Base-by-base conservation (phyloP, 148 eudicot genomes). In the Rhododendron kiyosumense region DNA sequence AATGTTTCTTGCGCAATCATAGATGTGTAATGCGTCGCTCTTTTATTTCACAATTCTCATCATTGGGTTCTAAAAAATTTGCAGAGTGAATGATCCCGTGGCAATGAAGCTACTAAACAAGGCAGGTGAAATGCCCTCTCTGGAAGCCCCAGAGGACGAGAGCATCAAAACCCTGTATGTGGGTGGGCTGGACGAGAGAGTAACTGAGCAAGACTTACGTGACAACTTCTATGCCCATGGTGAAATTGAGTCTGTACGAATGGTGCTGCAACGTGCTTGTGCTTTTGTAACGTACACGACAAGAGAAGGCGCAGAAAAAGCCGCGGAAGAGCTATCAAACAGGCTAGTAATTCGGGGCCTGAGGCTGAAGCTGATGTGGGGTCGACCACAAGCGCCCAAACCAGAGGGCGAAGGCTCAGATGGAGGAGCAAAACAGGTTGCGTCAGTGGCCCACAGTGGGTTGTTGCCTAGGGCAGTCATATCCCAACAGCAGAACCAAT, bases 271-370 rank as follows among this genome's bases (percentile, higher is more conserved):
- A 78, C 93, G 98, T 2, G 99, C 98, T 48, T 95, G 96, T 77
- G 99, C 98, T 24, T 97, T 97, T 85, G 98, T 97, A 12, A 93
- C 98, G 11, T 97, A 97, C 93, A 97, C 99, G 36, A 94, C 99
- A 54, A 88, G 99, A 81, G 98, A 95, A 87, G 98, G 95, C 5
- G 98, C 99, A 1, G 99, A 95, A 87, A 97, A 93, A 90, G 99
- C 99, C 12, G 99, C 99, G 14, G 98, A 90, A 41, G 99, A 97
- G 88, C 98, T 97, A 63, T 91, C 98, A 5, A 97, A 97, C 94
- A 95, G 91, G 85, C 93, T 97, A 30, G 99, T 97, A 81, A 92
- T 97, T 38, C 94, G 94, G 54, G 96, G 98, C 71, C 84, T 94
- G 83, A 88, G 99, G 92, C 88, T 97, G 88, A 97, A 97, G 92